Evolutionary conservation across 306 rosid genomes (phyloP), one percentile per base, ranked within the genome.

Genomic region (Prunus campanulata): DNA sequence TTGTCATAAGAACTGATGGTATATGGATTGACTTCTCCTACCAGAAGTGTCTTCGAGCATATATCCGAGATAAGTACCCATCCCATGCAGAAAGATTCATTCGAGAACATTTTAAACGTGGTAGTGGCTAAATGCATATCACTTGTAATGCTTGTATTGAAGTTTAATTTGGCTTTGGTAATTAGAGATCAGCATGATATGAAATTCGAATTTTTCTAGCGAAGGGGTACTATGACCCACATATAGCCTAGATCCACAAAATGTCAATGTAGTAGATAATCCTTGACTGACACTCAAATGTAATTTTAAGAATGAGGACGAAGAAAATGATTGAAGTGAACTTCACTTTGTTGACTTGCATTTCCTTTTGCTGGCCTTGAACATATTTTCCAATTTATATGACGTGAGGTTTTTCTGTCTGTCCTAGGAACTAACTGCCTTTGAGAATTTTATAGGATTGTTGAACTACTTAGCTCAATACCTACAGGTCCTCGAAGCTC

Each of bases 1-100:
- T 92, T 83, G 90, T 94, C 62, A 82, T 92, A 57, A 92, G 98
- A 89, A 90, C 89, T 52, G 96, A 95, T 75, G 97, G 96, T 49
- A 86, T 84, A 66, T 92, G 98, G 97, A 90, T 88, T 11, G 98
- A 91, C 82, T 93, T 93, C 90, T 93, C 97, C 10, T 93, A 93
- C 78, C 96, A 85, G 79, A 93, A 89, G 87, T 91, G 98, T 83
- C 88, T 93, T 50, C 89, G 91, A 57, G 89, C 84, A 74, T 93
- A 91, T 76, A 68, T 93, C 71, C 90, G 86, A 84, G 72, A 78
- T 83, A 93, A 93, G 83, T 93, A 89, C 77, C 96, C 99, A 69
- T 78, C 83, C 51, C 79, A 87, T 42, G 96, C 96, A 4, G 97
- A 91, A 79, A 85, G 88, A 79, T 91, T 92, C 85, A 89, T 95